Evolutionary conservation across 176 grass and related monocot genomes (phyloP).

Genomic region (Aegilops tauschii): DNA sequence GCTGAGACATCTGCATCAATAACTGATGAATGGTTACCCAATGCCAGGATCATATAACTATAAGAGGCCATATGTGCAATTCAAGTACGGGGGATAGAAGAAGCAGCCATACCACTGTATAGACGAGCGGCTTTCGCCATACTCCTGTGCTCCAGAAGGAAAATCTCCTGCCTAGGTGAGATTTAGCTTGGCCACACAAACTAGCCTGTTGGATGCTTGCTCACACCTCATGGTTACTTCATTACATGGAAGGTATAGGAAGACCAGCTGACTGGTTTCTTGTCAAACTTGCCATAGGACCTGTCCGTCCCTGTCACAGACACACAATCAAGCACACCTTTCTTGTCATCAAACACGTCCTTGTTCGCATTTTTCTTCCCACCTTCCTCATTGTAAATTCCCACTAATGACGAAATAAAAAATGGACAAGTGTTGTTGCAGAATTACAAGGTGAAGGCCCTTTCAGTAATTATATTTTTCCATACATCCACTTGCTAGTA

Average conservation of each 20-base stretch:
- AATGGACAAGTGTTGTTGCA: no score
- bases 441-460: no score
- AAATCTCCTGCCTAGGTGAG: not conserved
- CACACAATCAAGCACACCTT: not conserved
- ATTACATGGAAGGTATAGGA: not conserved
- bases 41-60: not conserved
- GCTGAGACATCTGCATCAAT: not conserved
- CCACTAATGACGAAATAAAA: no score
- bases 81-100: not conserved
- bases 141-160: not conserved
- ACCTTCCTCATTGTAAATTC: not conserved
- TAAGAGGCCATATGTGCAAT: not conserved
- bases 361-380: not conserved
- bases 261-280: not conserved
- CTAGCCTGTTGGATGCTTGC: not conserved
- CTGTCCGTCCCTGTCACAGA: not conserved
- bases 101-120: not conserved
- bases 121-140: no score
- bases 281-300: not conserved
- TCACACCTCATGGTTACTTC: not conserved
- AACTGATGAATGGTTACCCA: not conserved
- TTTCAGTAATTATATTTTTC: no score
- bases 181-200: not conserved
- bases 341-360: not conserved
- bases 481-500: no score